phyloP scores from a whole-genome alignment of 208 protist species.

The Trypanosoma mega region DNA sequence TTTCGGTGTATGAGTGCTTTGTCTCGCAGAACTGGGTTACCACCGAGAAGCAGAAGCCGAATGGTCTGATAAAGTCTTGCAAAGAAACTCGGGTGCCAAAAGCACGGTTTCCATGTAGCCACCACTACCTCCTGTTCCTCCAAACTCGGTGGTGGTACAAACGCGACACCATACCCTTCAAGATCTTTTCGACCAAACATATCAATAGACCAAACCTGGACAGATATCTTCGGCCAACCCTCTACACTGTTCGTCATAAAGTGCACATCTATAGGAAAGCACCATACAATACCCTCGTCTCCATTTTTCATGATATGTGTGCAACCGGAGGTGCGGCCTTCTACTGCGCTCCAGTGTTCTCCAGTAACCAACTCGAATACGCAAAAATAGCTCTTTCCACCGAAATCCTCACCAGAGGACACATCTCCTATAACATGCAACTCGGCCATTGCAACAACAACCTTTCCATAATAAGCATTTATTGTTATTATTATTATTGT shows the following conservation, averaged over 20 bases:
- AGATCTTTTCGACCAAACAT: conserved; percentile 84
- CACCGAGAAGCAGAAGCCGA: conserved; percentile 67
- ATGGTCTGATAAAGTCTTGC: conserved; percentile 58
- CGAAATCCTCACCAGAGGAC: conserved; percentile 59
- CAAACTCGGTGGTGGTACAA: conserved; percentile 61
- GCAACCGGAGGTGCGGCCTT: conserved; percentile 69
- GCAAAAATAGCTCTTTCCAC: conserved; percentile 69
- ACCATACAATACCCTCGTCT: conserved; percentile 58
- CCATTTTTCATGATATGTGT: conserved; percentile 79
- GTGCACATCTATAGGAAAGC: conserved; percentile 85
- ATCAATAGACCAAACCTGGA: conserved; percentile 90
- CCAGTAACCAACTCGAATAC: conserved; percentile 77
- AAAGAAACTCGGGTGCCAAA: conserved; percentile 74
- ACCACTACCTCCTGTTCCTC: conserved; percentile 69
- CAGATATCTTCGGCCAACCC: conserved; percentile 87
- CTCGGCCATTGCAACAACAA: conserved; percentile 49
- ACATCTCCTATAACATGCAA: conserved; percentile 88
- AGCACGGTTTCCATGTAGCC: conserved; percentile 72
- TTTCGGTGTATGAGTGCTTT: conserved; percentile 78
- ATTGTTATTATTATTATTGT: background rate
- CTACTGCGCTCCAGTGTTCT: conserved; percentile 66
- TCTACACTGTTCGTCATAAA: conserved; percentile 71
- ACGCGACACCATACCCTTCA: conserved; percentile 81
- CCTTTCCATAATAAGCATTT: background rate
- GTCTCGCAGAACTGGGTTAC: conserved; percentile 80